Evolutionary conservation across 345 rosid species (phyloP), one percentile per base, ranked within the genome.

Genomic region (Triadica sebifera): DNA sequence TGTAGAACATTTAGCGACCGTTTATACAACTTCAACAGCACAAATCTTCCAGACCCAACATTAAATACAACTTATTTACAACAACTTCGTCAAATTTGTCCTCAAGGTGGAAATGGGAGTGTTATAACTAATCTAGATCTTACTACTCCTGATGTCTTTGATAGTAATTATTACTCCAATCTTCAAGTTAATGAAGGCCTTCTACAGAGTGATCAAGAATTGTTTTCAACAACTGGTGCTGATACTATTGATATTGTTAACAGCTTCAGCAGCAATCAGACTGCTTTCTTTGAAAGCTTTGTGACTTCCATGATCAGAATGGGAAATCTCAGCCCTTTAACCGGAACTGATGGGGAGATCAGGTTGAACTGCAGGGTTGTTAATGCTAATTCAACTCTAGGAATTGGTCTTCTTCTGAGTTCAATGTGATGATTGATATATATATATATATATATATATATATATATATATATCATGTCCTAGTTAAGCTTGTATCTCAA

Each of bases 331-430:
- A 75, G 83, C 71, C 78, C 78, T 0, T 74, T 87, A 45, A 82
- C 93, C 0, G 91, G 92, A n/a, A 81, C 50, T 51, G 72, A 12
- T 19, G 92, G 95, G 38, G 88, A 90, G 79, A 80, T 90, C 65
- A 88, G 93, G 77, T 62, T 51, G 75, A 84, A 84, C 11, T 90
- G 95, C 79, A 82, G 85, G 2, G 76, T 43, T 20, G 90, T 87
- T 56, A 87, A 88, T 59, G 22, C 12, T 22, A 7, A n/a, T n/a
- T n/a, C 45, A 47, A 46, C 66, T 19, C 34, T 37, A 17, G 37
- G 12, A 25, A 10, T 12, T 12, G 24, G 37, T 2, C 8, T 1
- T 49, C 78, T 75, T 59, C 70, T 65, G 17, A 74, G 77, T 52
- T 64, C 77, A 16, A 43, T 74, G 9, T 74, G 77, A 74, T 51